A percentile compares a stretch with the other conserved stretches of the same genome.
Evolutionary conservation across 1,284 basidiomycete genomes (phyloP).

Genomic region (Cerioporus squamosus): DNA sequence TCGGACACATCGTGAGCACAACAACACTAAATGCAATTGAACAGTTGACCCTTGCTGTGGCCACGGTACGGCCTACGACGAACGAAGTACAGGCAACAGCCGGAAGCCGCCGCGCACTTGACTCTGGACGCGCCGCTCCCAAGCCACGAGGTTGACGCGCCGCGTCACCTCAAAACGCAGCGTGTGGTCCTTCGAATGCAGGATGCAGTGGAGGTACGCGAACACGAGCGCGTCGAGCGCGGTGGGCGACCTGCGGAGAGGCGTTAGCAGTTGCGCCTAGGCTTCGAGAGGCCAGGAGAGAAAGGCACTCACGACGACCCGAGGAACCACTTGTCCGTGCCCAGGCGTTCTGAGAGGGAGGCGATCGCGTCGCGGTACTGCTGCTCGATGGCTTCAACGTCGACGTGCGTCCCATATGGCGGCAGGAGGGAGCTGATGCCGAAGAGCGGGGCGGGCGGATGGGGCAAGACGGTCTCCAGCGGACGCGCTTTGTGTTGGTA

Average conservation of each 20-base stretch:
- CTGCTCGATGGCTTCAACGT: constrained; percentile 50
- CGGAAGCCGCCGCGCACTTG: constrained; percentile 59
- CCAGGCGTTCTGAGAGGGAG: constrained; percentile 73
- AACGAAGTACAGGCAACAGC: neutral
- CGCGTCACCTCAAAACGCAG: constrained; percentile 66
- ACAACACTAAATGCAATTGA: no score
- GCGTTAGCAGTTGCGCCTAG: constrained; percentile 8
- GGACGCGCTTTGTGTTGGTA: constrained; percentile 37
- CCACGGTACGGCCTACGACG: neutral
- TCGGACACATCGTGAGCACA: no score
- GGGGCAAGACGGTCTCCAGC: constrained; percentile 50
- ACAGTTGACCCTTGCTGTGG: no score
- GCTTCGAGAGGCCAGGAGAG: neutral
- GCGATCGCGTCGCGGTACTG: constrained; percentile 74
- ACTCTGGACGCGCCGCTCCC: constrained; percentile 72
- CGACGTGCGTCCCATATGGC: constrained; percentile 59
- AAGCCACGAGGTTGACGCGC: constrained; percentile 73
- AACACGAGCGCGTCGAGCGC: constrained; percentile 79
- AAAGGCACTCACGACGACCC: constrained; percentile 64
- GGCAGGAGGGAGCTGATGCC: constrained; percentile 68
- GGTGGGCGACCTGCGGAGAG: constrained; percentile 59
- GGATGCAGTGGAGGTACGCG: constrained; percentile 73
- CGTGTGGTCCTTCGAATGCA: constrained; percentile 53
- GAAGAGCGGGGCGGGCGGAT: constrained; percentile 70
- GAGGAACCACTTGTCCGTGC: constrained; percentile 78